Evolutionary conservation across 1,284 basidiomycete genomes (phyloP).

Genomic region (Cryptococcus jaspeensis): DNA sequence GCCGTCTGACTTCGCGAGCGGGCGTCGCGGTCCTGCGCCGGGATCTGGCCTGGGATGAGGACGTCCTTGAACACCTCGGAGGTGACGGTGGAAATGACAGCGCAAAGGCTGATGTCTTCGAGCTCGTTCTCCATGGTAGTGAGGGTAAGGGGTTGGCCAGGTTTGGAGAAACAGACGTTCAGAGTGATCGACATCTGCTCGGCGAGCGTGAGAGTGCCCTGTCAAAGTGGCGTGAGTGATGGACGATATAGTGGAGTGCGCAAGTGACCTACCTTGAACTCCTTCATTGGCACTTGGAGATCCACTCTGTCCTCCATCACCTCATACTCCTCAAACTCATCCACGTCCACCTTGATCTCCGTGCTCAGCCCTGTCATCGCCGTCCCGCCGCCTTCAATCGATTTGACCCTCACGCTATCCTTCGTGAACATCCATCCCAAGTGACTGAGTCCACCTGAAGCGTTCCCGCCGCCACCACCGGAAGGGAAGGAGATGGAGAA

Average conservation of each 20-base stretch:
- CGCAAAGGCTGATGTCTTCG: constrained; percentile 38
- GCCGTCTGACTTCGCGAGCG: background rate
- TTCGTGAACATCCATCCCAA: constrained; percentile 47
- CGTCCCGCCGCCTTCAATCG: constrained; percentile 34
- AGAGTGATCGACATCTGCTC: constrained; percentile 45
- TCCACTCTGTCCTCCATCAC: constrained; percentile 33
- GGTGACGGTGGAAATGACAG: constrained; percentile 46
- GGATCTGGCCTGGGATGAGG: background rate
- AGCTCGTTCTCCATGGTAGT: constrained; percentile 32
- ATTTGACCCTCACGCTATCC: constrained; percentile 44
- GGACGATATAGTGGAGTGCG: too few species aligned
- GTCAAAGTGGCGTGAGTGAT: background rate
- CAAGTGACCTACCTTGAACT: constrained; percentile 44
- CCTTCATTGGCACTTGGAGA: constrained; percentile 48
- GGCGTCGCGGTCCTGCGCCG: too few species aligned
- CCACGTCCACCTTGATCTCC: constrained; percentile 43
- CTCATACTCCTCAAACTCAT: constrained; percentile 47
- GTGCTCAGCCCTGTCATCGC: constrained; percentile 33
- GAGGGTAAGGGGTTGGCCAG: constrained; percentile 46
- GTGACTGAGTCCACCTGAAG: constrained; percentile 16
- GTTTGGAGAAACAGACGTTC: constrained; percentile 42
- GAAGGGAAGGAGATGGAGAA: constrained; percentile 36
- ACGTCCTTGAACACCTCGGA: constrained; percentile 40
- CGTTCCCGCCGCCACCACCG: constrained; percentile 23
- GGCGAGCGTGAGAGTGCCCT: constrained; percentile 47